A percentile compares a stretch with the other conserved stretches of the same genome.
phyloP scores from a whole-genome alignment of 2,329 filamentous ascomycete species.

The Trichoderma koningii region DNA sequence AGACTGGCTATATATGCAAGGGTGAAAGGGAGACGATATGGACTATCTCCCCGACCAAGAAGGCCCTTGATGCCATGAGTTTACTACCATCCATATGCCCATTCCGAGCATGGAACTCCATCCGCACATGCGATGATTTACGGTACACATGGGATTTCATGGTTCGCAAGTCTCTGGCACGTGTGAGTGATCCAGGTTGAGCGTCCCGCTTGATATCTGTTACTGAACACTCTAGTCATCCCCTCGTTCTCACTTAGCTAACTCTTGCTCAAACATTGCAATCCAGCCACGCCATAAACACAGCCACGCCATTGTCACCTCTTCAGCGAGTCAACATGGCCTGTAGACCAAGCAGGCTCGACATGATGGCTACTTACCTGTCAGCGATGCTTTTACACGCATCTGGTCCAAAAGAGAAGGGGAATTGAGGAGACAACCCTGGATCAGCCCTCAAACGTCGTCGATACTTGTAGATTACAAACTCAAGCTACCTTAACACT shows the following conservation, averaged over 20 bases:
- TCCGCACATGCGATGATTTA: not conserved
- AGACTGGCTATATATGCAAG: not conserved
- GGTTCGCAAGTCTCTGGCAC: no score
- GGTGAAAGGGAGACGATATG: no score
- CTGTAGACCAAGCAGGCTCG: constrained; percentile 45
- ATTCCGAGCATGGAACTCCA: not conserved
- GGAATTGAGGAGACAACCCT: constrained; percentile 55
- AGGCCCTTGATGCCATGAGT: no score
- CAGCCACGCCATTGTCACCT: no score
- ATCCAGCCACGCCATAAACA: no score
- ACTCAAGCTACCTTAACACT: no score
- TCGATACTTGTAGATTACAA: constrained; percentile 29
- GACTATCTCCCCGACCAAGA: no score
- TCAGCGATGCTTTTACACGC: constrained; percentile 63
- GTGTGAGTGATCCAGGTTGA: not conserved
- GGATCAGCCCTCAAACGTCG: constrained; percentile 47
- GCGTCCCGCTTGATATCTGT: not conserved
- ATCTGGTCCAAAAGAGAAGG: constrained; percentile 62
- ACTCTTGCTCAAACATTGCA: no score
- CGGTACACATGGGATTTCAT: no score
- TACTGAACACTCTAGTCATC: not conserved
- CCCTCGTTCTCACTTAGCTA: no score
- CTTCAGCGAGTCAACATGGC: no score
- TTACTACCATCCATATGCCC: not conserved
- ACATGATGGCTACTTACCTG: constrained; percentile 67